These are phyloP conservation scores for Diutina pseudorugosa DNA, from an alignment of 1,139 yeast species.

Conservation along the genomic window DNA sequence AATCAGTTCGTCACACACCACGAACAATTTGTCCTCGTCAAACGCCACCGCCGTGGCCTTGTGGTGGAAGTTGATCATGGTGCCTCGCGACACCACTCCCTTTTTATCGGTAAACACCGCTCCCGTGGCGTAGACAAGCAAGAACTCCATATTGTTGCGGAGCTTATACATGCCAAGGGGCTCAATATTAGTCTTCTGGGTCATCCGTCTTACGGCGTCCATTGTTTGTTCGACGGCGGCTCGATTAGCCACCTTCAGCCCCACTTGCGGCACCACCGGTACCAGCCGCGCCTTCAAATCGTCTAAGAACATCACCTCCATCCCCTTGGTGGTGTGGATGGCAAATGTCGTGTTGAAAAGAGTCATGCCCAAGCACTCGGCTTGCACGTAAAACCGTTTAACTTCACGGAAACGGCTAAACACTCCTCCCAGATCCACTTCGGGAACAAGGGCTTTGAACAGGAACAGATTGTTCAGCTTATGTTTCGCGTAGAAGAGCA, in stretches of 20 bases:
- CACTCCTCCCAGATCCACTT: conserved; percentile 34
- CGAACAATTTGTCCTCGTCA: conserved; percentile 44
- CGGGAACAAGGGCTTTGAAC: conserved; percentile 41
- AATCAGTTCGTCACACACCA: conserved; percentile 56
- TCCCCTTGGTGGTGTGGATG: conserved; percentile 56
- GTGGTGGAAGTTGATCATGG: conserved; percentile 51
- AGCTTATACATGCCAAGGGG: conserved; percentile 59
- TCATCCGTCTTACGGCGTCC: conserved; percentile 22
- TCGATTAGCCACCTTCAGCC: conserved; percentile 6
- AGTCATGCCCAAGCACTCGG: conserved; percentile 45
- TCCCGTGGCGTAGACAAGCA: conserved; percentile 62
- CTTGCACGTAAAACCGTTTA: conserved; percentile 35
- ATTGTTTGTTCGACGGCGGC: conserved; percentile 12
- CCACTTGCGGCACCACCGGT: conserved; percentile 29
- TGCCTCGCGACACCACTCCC: conserved; percentile 49
- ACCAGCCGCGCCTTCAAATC: conserved; percentile 43
- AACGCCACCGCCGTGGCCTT: conserved; percentile 47
- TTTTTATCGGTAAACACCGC: conserved; percentile 58
- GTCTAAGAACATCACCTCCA: conserved; percentile 54
- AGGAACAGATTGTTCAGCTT: conserved; percentile 20
- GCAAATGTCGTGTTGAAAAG: conserved; percentile 53
- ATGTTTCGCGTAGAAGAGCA: conserved; percentile 44
- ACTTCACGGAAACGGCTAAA: conserved; percentile 40
- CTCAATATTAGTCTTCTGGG: conserved; percentile 17
- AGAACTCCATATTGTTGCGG: conserved; percentile 34